Base-by-base conservation (phyloP, 768 basidiomycete species). In the Xerocomus brunneocitrinus region DNA sequence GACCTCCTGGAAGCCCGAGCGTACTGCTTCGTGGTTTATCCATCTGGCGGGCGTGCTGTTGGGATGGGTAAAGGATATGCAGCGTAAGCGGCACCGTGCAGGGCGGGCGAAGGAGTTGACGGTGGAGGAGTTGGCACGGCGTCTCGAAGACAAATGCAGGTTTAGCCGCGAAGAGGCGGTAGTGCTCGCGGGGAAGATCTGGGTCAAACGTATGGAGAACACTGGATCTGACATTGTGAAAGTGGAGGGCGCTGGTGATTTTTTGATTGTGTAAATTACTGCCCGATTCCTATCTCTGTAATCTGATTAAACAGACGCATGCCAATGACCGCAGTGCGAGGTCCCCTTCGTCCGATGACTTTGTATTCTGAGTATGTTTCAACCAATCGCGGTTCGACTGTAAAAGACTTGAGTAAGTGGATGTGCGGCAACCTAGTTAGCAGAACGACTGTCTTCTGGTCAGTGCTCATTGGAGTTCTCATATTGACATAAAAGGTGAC, bases 1-100 rank as follows among this genome's bases (percentile, higher is more conserved):
- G 41, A 3, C 22, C 2, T 65, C 66, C 8, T 68, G 66, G 65
- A 49, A 57, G 19, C 53, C 55, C 0, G 65, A 61, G 31, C 55
- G 27, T 5, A 48, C 30, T 8, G n/a, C 22, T 8, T 31, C 48
- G 9, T 66, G 65, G 65, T 66, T 66, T 10, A 16, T 58, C 28
- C 50, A 62, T 28, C 40, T 63, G 14, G 63, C 66, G 1, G 50
- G 61, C 6, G 55, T 47, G 50, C 12, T 66, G 46, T 35, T 62
- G 56, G 49, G n/a, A 31, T 66, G 56, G 64, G 50, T 62, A 5
- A 49, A 49, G 41, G 9, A 56, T 31, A 62, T n/a, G 31, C 49
- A 43, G 30, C 50, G 40, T 28, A 55, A n/a, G 38, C 40, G 44
- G 30, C 32, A n/a, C n/a, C 35, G 52, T 12, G 1, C 32, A 16